Percentiles rank a stretch among this genome's conserved stretches.
Conservation (phyloP, 768 basidiomycete species). For the Leccinum variicolor region DNA sequence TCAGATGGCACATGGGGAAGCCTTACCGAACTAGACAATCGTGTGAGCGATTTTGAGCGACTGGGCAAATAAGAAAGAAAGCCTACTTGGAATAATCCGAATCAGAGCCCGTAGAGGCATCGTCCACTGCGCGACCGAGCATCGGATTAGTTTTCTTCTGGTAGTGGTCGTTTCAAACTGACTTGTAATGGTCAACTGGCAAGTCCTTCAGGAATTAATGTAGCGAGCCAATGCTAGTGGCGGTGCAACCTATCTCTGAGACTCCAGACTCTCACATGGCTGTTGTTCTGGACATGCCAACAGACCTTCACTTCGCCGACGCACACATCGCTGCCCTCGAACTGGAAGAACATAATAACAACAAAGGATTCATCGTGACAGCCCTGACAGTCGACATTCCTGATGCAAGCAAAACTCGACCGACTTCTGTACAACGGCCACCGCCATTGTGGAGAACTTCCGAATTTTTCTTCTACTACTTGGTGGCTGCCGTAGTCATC, state of each 20-base stretch:
- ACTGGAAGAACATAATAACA: slow-evolving; percentile 10
- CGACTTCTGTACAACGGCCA: slow-evolving; percentile 25
- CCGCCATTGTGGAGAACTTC: slow-evolving; percentile 70
- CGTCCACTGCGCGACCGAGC: slow-evolving; percentile 62
- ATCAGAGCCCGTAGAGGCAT: slow-evolving; percentile 88
- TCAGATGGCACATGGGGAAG: slow-evolving; percentile 13
- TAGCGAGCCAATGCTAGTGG: slow-evolving; percentile 11
- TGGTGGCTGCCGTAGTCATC: slow-evolving; percentile 56
- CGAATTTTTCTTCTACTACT: slow-evolving; percentile 79
- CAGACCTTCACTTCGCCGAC: slow-evolving; percentile 27
- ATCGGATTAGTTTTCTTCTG: slow-evolving; percentile 27
- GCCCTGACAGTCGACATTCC: slow-evolving; percentile 58
- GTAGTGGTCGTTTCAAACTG: slow-evolving; percentile 17
- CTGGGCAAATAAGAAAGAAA: not conserved
- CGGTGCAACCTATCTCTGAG: slow-evolving; percentile 9
- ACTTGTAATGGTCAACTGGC: slow-evolving; percentile 17
- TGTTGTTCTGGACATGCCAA: slow-evolving; percentile 32
- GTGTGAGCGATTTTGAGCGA: slow-evolving; percentile 12
- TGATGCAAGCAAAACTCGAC: slow-evolving; percentile 32
- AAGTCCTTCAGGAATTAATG: not conserved
- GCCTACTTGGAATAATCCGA: slow-evolving; percentile 93
- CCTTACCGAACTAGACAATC: slow-evolving; percentile 26
- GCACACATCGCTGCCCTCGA: slow-evolving; percentile 11
- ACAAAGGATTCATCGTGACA: slow-evolving; percentile 32
- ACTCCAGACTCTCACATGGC: slow-evolving; percentile 10